phyloP scores from a whole-genome alignment of 257 asterid species.

The Forsythia viridissima region DNA sequence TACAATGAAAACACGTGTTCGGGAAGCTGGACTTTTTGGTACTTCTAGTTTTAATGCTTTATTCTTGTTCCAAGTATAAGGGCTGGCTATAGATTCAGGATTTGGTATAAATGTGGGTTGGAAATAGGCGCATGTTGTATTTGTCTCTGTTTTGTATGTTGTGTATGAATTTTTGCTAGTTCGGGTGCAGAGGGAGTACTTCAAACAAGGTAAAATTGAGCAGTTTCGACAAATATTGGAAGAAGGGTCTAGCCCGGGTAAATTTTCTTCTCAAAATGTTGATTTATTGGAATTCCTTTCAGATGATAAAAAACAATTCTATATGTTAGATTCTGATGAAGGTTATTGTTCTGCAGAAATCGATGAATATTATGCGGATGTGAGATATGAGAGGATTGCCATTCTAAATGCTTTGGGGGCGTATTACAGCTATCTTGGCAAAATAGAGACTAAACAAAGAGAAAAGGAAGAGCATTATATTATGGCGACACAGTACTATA shows the following conservation, averaged over 20 bases:
- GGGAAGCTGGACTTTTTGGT: background rate
- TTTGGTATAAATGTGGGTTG: constrained; percentile 4
- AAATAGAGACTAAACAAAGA: constrained; percentile 78
- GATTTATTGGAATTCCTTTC: constrained; percentile 13
- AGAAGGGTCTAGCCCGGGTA: constrained; percentile 99
- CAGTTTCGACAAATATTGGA: constrained; percentile 94
- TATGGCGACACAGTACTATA: constrained; percentile 93
- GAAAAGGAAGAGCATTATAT: constrained; percentile 93
- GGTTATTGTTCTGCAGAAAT: constrained; percentile 68
- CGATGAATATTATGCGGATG: constrained; percentile 97
- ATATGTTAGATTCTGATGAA: constrained; percentile 19
- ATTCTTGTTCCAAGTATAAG: constrained; percentile 15
- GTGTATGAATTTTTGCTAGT: constrained; percentile 16
- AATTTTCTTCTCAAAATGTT: constrained; percentile 1
- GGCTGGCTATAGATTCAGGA: constrained; percentile 6
- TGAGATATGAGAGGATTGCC: constrained; percentile 93
- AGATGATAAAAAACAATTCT: background rate
- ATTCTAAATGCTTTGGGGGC: constrained; percentile 97
- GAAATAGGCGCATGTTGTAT: constrained; percentile 4
- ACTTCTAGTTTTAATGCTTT: constrained; percentile 6
- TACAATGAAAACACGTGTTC: constrained; percentile 5
- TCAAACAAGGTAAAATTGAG: constrained; percentile 91
- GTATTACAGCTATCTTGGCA: constrained; percentile 90
- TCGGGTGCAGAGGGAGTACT: constrained; percentile 89
- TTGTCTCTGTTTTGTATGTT: background rate